Base-by-base conservation (phyloP, 1,139 yeast genomes). In the Sugiyamaella xylanicola region DNA sequence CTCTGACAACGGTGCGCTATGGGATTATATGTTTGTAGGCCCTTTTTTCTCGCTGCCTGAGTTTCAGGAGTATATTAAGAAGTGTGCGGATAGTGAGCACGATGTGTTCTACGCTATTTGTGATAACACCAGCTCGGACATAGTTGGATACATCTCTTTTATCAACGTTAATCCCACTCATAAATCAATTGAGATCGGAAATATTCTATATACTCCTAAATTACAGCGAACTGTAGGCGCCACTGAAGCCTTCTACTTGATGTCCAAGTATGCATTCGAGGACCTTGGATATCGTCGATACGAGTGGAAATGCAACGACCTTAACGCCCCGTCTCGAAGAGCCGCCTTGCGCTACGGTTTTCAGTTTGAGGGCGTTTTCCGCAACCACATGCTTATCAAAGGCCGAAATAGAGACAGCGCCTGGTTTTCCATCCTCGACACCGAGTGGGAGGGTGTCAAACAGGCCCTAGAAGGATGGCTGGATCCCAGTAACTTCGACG, bases 241-340 rank as follows among this genome's bases (percentile, higher is more conserved):
- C 9, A 70, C 74, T 0, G 74, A 71, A 51, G 67, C 68, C 1
- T 63, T 65, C 42, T 70, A 63, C 55, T 56, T 71, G 41, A 48
- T 69, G 56, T 62, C 67, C 55, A 59, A 60, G 40, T 59, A 69
- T 47, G 72, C 66, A 1, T 66, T 71, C 49, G 69, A 66, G 2
- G 56, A 50, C 11, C 59, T 69, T 42, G 64, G 68, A 4, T 68
- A 69, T 56, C 61, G 74, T 15, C 63, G 74, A 15, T 64, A 60
- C 48, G 73, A 69, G 53, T 72, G 74, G 74, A 70, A 68, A 51
- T 71, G 73, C 55, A 66, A 71, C 56, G 56, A 59, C 20, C 59
- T 65, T 21, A 70, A 71, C 45, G 65, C 48, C 16, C 69, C 71
- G 0, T 70, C 73, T 5, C 60, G 58, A 25, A 56, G 56, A 16